These are phyloP conservation scores for Viola pubescens DNA, from an alignment of 441 rosid species.

Conservation along the genomic window DNA sequence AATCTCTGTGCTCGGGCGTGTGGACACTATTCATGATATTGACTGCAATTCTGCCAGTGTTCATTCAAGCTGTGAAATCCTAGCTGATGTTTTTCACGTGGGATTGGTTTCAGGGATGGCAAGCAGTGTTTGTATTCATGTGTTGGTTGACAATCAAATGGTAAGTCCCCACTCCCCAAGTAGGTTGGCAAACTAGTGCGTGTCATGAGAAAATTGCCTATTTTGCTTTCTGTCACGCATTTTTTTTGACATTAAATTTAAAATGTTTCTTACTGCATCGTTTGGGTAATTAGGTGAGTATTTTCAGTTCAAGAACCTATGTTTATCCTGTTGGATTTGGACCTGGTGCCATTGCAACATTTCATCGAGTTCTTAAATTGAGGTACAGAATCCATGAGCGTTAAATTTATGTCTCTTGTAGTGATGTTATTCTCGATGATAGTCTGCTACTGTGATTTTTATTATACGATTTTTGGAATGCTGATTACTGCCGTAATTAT, in stretches of 20 bases:
- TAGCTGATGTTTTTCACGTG: constrained; percentile 20
- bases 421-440: not conserved
- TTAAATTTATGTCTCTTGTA: not conserved
- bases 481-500: not conserved
- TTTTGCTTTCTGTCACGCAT: constrained; percentile 3
- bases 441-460: not conserved
- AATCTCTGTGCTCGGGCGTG: constrained; percentile 47
- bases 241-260: constrained; percentile 12
- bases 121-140: constrained; percentile 38
- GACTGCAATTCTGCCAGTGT: constrained; percentile 20
- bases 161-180: constrained; percentile 42
- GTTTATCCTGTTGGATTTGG: constrained; percentile 68
- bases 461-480: not conserved
- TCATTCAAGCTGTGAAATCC: constrained; percentile 22
- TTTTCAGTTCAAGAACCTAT: constrained; percentile 45
- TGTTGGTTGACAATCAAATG: constrained; percentile 42
- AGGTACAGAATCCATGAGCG: constrained; percentile 35
- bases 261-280: constrained; percentile 15
- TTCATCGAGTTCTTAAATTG: constrained; percentile 54
- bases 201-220: constrained; percentile 1
- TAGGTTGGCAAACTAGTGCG: not conserved
- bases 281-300: constrained; percentile 37
- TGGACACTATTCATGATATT: constrained; percentile 42
- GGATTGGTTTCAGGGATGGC: constrained; percentile 24
- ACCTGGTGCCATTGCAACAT: constrained; percentile 63